phyloP scores from a whole-genome alignment of 441 rosid genomes.

The Pelargonium fulgidum region DNA sequence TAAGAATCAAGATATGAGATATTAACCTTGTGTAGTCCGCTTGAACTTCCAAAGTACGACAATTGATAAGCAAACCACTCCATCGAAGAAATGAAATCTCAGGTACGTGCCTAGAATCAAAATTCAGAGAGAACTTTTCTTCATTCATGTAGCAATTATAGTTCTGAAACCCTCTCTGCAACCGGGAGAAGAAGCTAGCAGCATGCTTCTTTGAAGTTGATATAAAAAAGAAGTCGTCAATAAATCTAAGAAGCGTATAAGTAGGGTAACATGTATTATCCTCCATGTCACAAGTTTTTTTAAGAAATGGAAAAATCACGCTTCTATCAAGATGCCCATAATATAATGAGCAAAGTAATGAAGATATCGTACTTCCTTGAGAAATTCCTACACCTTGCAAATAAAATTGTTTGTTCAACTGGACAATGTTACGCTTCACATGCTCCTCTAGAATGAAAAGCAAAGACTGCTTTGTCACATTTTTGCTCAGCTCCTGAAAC shows the following conservation, averaged over 20 bases:
- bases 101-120: slow-evolving; percentile 36
- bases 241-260: slow-evolving; percentile 57
- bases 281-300: slow-evolving; percentile 25
- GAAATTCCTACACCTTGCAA: slow-evolving; percentile 66
- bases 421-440: slow-evolving; percentile 57
- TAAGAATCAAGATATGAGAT: background rate
- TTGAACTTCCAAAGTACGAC: slow-evolving; percentile 65
- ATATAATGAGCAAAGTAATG: slow-evolving; percentile 78
- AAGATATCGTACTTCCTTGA: slow-evolving; percentile 78
- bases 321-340: slow-evolving; percentile 73
- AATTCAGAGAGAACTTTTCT: slow-evolving; percentile 57
- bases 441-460: slow-evolving; percentile 42
- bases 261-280: slow-evolving; percentile 25
- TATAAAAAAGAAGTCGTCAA: slow-evolving; percentile 76
- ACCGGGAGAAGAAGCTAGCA: slow-evolving; percentile 39
- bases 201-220: slow-evolving; percentile 78
- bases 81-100: slow-evolving; percentile 49
- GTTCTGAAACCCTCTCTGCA: slow-evolving; percentile 55
- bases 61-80: slow-evolving; percentile 83
- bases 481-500: slow-evolving; percentile 41
- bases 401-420: slow-evolving; percentile 46
- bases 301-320: slow-evolving; percentile 60
- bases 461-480: slow-evolving; percentile 35
- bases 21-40: slow-evolving; percentile 75
- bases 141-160: slow-evolving; percentile 82